Base-by-base conservation (phyloP, 805 yeast genomes). In the Myxozyma melibiosi region DNA sequence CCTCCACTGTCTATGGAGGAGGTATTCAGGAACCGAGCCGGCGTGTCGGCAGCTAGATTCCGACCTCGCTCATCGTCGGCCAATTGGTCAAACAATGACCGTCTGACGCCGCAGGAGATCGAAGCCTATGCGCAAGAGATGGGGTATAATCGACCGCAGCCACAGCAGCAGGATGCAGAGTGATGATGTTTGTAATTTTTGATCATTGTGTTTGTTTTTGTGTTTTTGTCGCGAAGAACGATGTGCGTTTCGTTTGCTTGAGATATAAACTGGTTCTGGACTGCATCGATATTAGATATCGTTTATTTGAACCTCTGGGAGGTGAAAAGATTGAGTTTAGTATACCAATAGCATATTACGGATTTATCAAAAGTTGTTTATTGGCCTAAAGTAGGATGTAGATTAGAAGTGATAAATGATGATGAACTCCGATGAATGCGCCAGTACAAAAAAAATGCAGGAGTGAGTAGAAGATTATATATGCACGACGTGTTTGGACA, bases 1-100 rank as follows among this genome's bases (percentile, higher is more conserved):
- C 86, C 87, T 0, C 84, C 84, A 1, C 73, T 87, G 56, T 80
- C 83, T 51, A 82, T 85, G 73, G 88, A 83, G 51, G 89, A 84
- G 61, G 81, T 87, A 2, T 88, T 87, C 67, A 79, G 76, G 33
- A 66, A 61, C 35, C 50, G 62, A 38, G 63, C 61, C n/a, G 62
- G 63, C 14, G 55, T 82, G 2, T 74, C 78, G 50, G 46, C 65
- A 7, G 70, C 78, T 2, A 76, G 80, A 61, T 72, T 77, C 53
- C 76, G 86, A 61, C 79, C 83, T 1, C 76, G 83, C 43, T 80
- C 82, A 16, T 79, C 87, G 1, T 80, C 83, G 2, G 75, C 79
- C 2, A 73, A 74, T 56, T 80, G 82, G 83, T 70, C 78, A 0
- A 77, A 75, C 3, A 72, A 74, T 31, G 83, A 79, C 57, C 73